Evolutionary conservation across 106 monocot species (phyloP), one percentile per base, ranked within the genome.

Genomic region (Acanthochlamys bracteata): DNA sequence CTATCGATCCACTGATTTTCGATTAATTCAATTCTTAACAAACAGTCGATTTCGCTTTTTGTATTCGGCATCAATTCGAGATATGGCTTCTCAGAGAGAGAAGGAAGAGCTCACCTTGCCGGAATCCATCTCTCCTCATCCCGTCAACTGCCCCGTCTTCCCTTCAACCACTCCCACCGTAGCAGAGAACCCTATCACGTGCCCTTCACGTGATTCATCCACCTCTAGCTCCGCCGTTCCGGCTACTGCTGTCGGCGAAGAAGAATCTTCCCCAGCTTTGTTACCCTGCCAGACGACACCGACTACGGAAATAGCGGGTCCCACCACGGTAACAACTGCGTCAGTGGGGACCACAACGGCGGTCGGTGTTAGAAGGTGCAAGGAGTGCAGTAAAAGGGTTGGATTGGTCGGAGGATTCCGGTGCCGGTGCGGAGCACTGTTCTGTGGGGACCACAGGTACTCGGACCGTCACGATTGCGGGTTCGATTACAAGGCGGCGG

Each of bases 381-480:
- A 54, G 33, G 72, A 77, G 15, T 94, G 94, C 77, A 59, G 82
- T 71, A 69, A 69, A 67, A 80, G 78, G 75, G 89, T 94, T 24
- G 89, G 94, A 12, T 67, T 94, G 71, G 82, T 83, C 53, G 89
- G 82, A 42, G 94, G 89, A 39, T 84, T 90, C 75, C 73, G 89
- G 49, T 94, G 94, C 79, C 86, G 94, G 27, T 94, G 94, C 84
- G 94, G 89, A 4, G 86, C 81, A 11, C 73, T 89, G 56, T 89
- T 81, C 74, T 94, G 93, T 76, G 81, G 78, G 16, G 65, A 71
- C 59, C 93, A 94, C 70, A 75, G 93, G 55, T 94, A 94, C 82
- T 84, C 86, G 14, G 93, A 94, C 41, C 80, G 89, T 21, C 93
- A 94, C 47, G 86, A 45, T 13, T 94, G 89, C 71, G 59, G 77